Percentiles rank a stretch among this genome's conserved stretches.
These are phyloP conservation scores for Leccinum sublutescens DNA, from an alignment of 768 basidiomycete species.

Conservation along the genomic window DNA sequence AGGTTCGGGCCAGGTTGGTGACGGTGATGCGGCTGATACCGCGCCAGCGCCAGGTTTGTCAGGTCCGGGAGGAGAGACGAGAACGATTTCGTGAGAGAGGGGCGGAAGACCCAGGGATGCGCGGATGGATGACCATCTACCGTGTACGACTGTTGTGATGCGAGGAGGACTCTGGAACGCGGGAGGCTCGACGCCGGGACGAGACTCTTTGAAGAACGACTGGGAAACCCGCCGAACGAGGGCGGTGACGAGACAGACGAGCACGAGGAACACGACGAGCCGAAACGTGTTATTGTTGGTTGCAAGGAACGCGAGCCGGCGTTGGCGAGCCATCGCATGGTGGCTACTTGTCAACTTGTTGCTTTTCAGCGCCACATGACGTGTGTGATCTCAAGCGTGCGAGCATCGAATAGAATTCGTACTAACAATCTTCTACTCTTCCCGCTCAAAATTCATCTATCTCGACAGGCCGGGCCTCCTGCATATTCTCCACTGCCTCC, in stretches of 20 bases:
- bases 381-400: not conserved
- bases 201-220: not conserved
- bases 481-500: constrained; percentile 71
- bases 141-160: constrained; percentile 16
- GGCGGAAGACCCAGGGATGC: constrained; percentile 31
- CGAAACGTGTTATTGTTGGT: constrained; percentile 15
- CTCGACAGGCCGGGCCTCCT: constrained; percentile 49
- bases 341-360: not conserved
- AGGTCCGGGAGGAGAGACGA: not conserved
- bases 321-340: constrained; percentile 25
- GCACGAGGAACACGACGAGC: constrained; percentile 19
- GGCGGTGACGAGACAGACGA: constrained; percentile 24
- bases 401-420: not conserved
- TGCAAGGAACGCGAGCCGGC: constrained; percentile 2
- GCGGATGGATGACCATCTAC: constrained; percentile 35
- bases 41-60: not conserved
- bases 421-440: not conserved
- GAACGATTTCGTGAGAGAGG: constrained; percentile 13
- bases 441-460: constrained; percentile 32
- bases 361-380: not conserved
- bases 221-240: constrained; percentile 16
- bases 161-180: not conserved
- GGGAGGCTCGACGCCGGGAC: constrained; percentile 6
- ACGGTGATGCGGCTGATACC: not conserved
- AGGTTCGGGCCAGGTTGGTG: not conserved